Percentiles rank a stretch among this genome's conserved stretches.
These are phyloP conservation scores for Annona squamosa DNA, from an alignment of 164 flowering plant species.

Conservation along the genomic window DNA sequence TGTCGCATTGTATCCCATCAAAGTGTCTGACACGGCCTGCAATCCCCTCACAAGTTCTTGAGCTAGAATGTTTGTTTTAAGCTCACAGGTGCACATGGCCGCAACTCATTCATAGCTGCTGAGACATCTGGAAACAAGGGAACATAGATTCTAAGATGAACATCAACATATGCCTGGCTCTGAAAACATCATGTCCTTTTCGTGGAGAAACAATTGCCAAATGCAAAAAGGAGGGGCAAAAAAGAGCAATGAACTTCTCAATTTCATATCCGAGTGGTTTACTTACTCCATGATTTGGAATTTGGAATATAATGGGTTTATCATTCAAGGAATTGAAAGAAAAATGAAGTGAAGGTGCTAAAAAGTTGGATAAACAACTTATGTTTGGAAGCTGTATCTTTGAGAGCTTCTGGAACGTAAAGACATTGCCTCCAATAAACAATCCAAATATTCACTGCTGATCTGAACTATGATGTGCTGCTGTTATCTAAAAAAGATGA, in stretches of 20 bases:
- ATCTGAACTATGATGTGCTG: no score
- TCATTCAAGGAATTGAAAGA: no score
- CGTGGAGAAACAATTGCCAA: not conserved
- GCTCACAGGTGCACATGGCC: conserved; percentile 97
- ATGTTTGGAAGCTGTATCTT: no score
- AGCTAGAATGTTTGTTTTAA: conserved; percentile 68
- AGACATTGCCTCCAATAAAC: no score
- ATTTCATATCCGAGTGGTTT: not conserved
- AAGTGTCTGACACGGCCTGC: conserved; percentile 74
- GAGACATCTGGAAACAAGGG: conserved; percentile 58
- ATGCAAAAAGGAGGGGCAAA: not conserved
- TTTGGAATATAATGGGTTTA: no score
- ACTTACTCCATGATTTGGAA: no score
- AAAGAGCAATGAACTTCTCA: not conserved
- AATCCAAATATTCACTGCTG: no score
- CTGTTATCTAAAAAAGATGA: no score
- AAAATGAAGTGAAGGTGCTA: no score
- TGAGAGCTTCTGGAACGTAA: no score
- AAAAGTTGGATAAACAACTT: no score
- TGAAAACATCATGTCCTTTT: not conserved
- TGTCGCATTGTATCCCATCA: conserved; percentile 66
- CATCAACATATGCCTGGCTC: not conserved
- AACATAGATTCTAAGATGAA: not conserved
- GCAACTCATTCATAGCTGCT: conserved; percentile 88
- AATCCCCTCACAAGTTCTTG: conserved; percentile 78